phyloP scores from a whole-genome alignment of 2,329 filamentous ascomycete species.

The Talaromyces islandicus region DNA sequence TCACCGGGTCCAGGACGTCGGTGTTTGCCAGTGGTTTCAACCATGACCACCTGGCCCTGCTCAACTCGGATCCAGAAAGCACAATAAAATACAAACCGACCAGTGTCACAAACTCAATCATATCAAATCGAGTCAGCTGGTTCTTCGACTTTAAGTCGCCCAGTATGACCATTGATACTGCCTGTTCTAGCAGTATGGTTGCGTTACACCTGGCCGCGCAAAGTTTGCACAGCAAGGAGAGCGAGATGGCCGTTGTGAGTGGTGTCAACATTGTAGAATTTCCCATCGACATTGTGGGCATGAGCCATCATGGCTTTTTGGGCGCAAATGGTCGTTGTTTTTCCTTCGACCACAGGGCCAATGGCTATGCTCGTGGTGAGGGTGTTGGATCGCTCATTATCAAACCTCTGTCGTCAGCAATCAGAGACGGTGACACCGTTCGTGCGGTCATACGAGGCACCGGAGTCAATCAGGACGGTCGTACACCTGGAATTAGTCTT shows the following conservation, averaged over 20 bases:
- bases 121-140: constrained; percentile 24
- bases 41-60: constrained; percentile 23
- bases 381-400: constrained; percentile 21
- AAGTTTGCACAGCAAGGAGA: constrained; percentile 8
- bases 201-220: constrained; percentile 8
- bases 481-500: constrained; percentile 16
- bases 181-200: constrained; percentile 15
- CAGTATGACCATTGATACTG: constrained; percentile 14
- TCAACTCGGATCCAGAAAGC: constrained; percentile 6
- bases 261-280: constrained; percentile 12
- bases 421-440: constrained; percentile 25
- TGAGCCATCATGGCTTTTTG: constrained; percentile 15
- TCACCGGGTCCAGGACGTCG: constrained; percentile 25
- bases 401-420: constrained; percentile 22
- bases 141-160: constrained; percentile 13
- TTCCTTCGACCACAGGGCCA: constrained; percentile 29
- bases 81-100: constrained; percentile 18
- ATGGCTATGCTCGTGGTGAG: constrained; percentile 40
- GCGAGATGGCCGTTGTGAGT: constrained; percentile 11
- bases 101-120: constrained; percentile 21
- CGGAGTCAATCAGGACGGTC: constrained; percentile 18
- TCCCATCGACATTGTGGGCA: constrained; percentile 10
- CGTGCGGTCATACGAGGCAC: constrained; percentile 23
- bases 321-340: constrained; percentile 20
- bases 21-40: constrained; percentile 27